Base-by-base conservation (phyloP, 441 rosid genomes). In the Populus hybrid region DNA sequence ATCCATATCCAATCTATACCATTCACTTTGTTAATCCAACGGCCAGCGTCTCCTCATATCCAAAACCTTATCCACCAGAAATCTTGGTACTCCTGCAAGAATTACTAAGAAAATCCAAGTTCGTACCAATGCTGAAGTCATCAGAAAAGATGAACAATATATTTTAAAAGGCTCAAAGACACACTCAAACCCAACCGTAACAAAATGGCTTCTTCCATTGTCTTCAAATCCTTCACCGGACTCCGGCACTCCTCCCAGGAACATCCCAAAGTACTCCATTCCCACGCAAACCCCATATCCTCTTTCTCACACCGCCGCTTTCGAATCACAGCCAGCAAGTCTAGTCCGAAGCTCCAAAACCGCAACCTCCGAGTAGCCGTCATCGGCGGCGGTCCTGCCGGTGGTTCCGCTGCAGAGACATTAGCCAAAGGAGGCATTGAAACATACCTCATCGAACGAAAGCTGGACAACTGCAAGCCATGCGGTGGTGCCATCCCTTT, bases 401-500 rank as follows among this genome's bases (percentile, higher is more conserved):
- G 97, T 0, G 98, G 98, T 10, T 14, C 93, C 0, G 97, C 98
- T 0, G 95, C 96, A 0, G 94, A 94, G 68, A 78, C 96, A 1
- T 86, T 94, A 19, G 96, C 95, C 0, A 83, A 89, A 71, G 91
- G 94, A 8, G 94, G 98, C 1, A 82, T 94, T n/a, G 97, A 94
- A 82, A 92, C 97, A 59, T 82, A 87, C 79, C 90, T 92, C 19
- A 89, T 94, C 69, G 97, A 94, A 80, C 86, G 96, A 18, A 94
- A 94, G 87, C 86, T 94, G 69, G 97, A 94, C 79, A 94, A 94
- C 82, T 89, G 91, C 84, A 94, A 94, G 83, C 98, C 98, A 6
- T 94, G 98, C 73, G 97, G 98, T 1, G 95, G 98, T 2, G 97
- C 98, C 30, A 94, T 92, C 69, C 98, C 96, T 42, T 86, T 94